phyloP scores from a whole-genome alignment of 257 asterid genomes.

The Solanum pinnatisectum region DNA sequence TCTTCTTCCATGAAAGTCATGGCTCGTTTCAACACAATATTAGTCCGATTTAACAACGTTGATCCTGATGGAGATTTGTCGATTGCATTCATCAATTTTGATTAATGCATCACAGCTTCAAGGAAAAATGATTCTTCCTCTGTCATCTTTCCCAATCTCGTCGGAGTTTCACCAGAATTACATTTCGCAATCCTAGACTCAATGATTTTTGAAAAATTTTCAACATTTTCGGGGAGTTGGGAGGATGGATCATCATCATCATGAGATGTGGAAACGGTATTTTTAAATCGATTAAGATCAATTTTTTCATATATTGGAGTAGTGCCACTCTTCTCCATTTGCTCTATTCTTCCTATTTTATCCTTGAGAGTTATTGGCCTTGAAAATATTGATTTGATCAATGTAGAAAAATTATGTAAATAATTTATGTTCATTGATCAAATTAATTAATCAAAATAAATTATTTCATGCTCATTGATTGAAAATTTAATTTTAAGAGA shows the following conservation, averaged over 20 bases:
- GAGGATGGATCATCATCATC: conserved; percentile 32
- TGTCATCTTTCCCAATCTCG: conserved; percentile 14
- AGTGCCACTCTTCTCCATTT: not conserved
- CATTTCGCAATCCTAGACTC: conserved; percentile 40
- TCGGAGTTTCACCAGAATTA: conserved; percentile 10
- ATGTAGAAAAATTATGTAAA: not conserved
- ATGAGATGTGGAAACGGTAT: conserved; percentile 8
- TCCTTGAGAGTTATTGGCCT: no score
- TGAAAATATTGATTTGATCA: not conserved
- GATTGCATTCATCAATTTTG: conserved; percentile 29
- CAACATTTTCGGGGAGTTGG: conserved; percentile 34
- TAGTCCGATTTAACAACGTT: conserved; percentile 28
- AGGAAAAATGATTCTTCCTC: conserved; percentile 50
- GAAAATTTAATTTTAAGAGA: not conserved
- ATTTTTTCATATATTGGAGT: conserved; percentile 15
- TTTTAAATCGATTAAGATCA: conserved; percentile 26
- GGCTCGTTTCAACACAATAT: conserved; percentile 54
- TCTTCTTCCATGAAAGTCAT: conserved; percentile 73
- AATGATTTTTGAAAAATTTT: conserved; percentile 22
- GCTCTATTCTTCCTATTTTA: not conserved
- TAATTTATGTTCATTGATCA: not conserved
- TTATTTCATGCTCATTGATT: not conserved
- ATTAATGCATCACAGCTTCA: conserved; percentile 43
- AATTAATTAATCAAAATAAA: no score
- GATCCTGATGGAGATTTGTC: conserved; percentile 33